Conservation (phyloP, 192 early-diverging fungal genomes). For the Gonapodya sp. region DNA sequence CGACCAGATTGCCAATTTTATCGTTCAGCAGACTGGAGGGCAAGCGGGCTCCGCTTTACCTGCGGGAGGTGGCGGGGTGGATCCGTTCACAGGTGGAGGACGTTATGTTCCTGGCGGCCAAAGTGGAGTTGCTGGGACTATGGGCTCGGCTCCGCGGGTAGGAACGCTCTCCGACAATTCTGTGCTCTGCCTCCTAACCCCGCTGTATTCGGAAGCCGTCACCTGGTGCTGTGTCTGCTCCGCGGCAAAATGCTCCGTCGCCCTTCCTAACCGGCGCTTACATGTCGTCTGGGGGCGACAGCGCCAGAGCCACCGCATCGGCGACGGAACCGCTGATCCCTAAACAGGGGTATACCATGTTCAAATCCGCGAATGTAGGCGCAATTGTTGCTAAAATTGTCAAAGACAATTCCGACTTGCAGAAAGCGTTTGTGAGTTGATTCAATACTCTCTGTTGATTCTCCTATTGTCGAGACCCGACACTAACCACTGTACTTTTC, state of each 20-base stretch:
- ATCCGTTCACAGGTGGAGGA: conserved; percentile 22
- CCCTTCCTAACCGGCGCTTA: neutral
- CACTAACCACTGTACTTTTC: neutral
- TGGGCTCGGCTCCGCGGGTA: neutral
- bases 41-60: conserved; percentile 34
- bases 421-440: conserved; percentile 10
- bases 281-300: neutral
- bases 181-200: no score
- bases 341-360: conserved; percentile 39
- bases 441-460: neutral
- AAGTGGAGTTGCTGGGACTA: no score
- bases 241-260: conserved; percentile 4
- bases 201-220: no score
- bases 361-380: conserved; percentile 55
- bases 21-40: conserved; percentile 69
- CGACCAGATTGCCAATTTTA: conserved; percentile 93
- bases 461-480: conserved; percentile 4
- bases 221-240: no score
- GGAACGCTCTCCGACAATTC: no score
- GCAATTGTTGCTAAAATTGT: conserved; percentile 67
- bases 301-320: conserved; percentile 11
- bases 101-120: conserved; percentile 9
- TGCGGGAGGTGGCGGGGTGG: conserved; percentile 10
- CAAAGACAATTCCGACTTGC: conserved; percentile 54
- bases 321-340: conserved; percentile 14